Evolutionary conservation across 1,284 basidiomycete species (phyloP).

Genomic region (Golubevia sp.): DNA sequence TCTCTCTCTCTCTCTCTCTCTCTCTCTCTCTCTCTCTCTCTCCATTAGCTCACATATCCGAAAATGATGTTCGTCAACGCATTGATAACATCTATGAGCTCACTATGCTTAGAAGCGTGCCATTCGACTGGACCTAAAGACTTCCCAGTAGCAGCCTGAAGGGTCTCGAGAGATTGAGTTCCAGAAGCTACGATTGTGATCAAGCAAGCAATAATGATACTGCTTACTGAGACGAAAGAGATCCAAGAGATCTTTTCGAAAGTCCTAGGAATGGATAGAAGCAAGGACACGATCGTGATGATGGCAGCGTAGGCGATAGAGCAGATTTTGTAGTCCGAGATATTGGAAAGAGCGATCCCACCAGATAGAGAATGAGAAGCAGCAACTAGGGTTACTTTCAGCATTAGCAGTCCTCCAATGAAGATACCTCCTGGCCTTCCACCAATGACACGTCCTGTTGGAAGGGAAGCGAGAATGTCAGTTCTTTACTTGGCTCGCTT

Average conservation of each 20-base stretch:
- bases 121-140: neutral
- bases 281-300: slow-evolving; percentile 39
- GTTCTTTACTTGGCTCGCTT: too few species aligned
- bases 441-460: slow-evolving; percentile 53
- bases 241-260: slow-evolving; percentile 49
- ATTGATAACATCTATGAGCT: slow-evolving; percentile 46
- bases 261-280: slow-evolving; percentile 39
- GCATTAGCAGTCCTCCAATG: slow-evolving; percentile 45
- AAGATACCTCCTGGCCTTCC: slow-evolving; percentile 49
- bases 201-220: slow-evolving; percentile 43
- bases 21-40: too few species aligned
- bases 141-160: neutral
- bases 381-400: slow-evolving; percentile 19
- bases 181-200: neutral
- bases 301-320: slow-evolving; percentile 54
- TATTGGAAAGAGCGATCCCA: slow-evolving; percentile 44
- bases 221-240: slow-evolving; percentile 47
- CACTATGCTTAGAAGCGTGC: slow-evolving; percentile 21
- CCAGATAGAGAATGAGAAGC: slow-evolving; percentile 59
- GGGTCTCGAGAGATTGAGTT: slow-evolving; percentile 15
- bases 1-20: too few species aligned
- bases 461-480: too few species aligned
- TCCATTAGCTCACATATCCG: too few species aligned
- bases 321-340: slow-evolving; percentile 54
- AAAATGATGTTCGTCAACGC: slow-evolving; percentile 50